Evolutionary conservation across 2,329 filamentous ascomycete species (phyloP).

Genomic region (Sclerotinia sclerotiorum): DNA sequence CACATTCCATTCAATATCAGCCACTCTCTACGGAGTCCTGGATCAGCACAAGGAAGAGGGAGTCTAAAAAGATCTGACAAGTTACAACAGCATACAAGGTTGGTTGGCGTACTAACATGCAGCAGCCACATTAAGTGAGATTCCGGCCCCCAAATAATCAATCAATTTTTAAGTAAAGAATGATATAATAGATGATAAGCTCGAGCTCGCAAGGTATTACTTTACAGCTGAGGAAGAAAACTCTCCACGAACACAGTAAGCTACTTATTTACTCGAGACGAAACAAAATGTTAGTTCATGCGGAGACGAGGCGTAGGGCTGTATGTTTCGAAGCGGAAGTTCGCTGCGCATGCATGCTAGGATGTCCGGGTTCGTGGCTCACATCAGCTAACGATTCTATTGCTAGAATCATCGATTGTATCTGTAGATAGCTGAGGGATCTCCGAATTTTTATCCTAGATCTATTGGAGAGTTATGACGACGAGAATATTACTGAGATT

Average conservation of each 20-base stretch:
- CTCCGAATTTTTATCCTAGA: not conserved
- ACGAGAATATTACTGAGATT: not conserved
- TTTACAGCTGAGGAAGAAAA: not conserved
- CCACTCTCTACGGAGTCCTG: not conserved
- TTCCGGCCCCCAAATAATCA: not conserved
- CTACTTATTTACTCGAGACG: not conserved
- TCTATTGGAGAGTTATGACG: no score
- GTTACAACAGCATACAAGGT: not conserved
- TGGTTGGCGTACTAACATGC: not conserved
- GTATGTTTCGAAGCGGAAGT: not conserved
- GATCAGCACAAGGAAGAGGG: slow-evolving; percentile 5
- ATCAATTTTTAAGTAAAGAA: not conserved
- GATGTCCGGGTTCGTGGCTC: not conserved
- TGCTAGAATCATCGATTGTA: not conserved
- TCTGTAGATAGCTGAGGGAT: not conserved
- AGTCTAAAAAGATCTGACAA: not conserved
- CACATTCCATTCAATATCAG: not conserved
- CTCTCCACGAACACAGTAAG: not conserved
- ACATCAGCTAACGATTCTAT: slow-evolving; percentile 4
- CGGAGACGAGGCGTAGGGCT: slow-evolving; percentile 2
- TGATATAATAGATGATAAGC: not conserved
- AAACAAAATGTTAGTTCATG: not conserved
- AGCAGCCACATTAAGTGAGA: slow-evolving; percentile 9
- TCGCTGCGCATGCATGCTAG: not conserved
- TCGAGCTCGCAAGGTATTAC: not conserved